Percentiles rank a stretch among this genome's conserved stretches.
phyloP scores from a whole-genome alignment of 441 rosid genomes.

The Theobroma grandiflorum region DNA sequence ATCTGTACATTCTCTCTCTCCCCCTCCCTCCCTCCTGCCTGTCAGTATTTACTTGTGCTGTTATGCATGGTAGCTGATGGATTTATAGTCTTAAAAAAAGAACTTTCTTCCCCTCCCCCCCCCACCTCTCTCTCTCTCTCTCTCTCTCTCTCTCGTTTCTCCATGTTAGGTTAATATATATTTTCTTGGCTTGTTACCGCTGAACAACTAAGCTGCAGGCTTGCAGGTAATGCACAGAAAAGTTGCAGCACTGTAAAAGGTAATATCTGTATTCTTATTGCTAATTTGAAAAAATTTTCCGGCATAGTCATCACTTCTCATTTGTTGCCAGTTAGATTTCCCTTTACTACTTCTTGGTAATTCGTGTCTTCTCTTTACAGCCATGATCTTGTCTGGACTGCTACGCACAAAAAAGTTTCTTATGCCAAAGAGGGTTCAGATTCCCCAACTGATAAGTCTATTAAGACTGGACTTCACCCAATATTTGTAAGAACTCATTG shows the following conservation, averaged over 20 bases:
- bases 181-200: constrained; percentile 31
- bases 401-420: constrained; percentile 35
- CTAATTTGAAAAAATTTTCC: constrained; percentile 24
- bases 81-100: constrained; percentile 28
- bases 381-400: constrained; percentile 45
- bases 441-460: constrained; percentile 28
- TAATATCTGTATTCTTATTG: constrained; percentile 61
- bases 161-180: constrained; percentile 51
- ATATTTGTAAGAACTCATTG: not conserved
- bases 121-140: constrained; percentile 21
- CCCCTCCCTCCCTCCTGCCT: constrained; percentile 31
- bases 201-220: constrained; percentile 51
- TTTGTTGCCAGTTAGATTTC: constrained; percentile 15
- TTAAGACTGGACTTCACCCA: constrained; percentile 10
- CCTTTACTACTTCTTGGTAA: constrained; percentile 37
- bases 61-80: constrained; percentile 48
- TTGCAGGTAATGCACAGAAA: constrained; percentile 65
- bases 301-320: not conserved
- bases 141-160: constrained; percentile 39
- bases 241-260: constrained; percentile 73
- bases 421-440: constrained; percentile 25
- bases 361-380: constrained; percentile 37
- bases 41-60: constrained; percentile 48
- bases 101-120: constrained; percentile 32
- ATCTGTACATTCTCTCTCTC: constrained; percentile 45